A percentile compares a stretch with the other conserved stretches of the same genome.
Conservation (phyloP, 2,329 filamentous ascomycete species). For the Pseudopyricularia javanii region DNA sequence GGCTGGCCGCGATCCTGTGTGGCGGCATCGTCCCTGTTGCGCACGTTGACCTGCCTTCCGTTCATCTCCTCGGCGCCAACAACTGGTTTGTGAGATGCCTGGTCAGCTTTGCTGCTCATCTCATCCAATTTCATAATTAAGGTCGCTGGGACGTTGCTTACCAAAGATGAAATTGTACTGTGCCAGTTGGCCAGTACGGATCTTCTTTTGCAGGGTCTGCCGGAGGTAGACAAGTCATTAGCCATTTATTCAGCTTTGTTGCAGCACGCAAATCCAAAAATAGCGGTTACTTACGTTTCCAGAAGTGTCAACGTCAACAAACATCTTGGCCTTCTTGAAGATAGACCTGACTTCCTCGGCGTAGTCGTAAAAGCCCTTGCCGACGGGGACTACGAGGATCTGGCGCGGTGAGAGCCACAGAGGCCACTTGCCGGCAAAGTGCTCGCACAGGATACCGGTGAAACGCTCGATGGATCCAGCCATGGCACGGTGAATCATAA, state of each 20-base stretch:
- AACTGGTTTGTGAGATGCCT: conserved; percentile 1
- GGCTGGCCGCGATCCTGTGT: conserved; percentile 50
- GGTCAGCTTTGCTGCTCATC: not conserved
- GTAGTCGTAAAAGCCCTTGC: conserved; percentile 59
- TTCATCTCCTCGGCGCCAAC: conserved; percentile 12
- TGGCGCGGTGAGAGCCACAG: conserved; percentile 83
- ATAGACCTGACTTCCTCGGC: conserved; percentile 60
- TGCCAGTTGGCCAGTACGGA: conserved; percentile 65
- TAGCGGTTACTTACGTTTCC: conserved; percentile 35
- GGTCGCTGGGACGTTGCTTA: conserved; percentile 19
- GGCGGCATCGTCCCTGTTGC: conserved; percentile 31
- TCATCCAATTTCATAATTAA: not conserved
- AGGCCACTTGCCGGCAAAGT: conserved; percentile 80
- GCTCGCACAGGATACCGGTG: conserved; percentile 68
- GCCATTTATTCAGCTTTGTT: not conserved
- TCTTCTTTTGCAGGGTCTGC: conserved; percentile 73
- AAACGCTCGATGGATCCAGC: conserved; percentile 51
- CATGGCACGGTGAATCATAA: conserved; percentile 84
- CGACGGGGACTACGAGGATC: conserved; percentile 67
- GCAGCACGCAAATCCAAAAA: not conserved
- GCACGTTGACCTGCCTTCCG: conserved; percentile 13
- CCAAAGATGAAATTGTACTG: conserved; percentile 79
- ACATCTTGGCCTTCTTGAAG: conserved; percentile 57
- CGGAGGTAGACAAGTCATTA: not conserved
- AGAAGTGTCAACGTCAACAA: conserved; percentile 57